phyloP scores from a whole-genome alignment of 257 asterid genomes.

The Cinchona pubescens region DNA sequence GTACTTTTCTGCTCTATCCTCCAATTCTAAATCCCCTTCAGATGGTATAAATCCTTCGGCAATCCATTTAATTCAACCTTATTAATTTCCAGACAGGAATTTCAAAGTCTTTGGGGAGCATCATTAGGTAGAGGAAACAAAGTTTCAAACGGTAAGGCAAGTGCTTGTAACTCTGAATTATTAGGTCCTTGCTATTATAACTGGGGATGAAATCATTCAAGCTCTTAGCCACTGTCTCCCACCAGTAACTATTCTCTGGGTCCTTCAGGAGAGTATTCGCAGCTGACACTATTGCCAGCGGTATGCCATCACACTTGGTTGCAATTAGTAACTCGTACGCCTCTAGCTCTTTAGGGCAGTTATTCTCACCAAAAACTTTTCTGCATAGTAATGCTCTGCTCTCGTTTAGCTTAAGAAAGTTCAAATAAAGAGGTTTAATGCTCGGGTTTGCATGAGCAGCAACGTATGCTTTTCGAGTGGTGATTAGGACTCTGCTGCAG shows the following conservation, averaged over 20 bases:
- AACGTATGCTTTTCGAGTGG: constrained; percentile 9
- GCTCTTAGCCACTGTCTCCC: constrained; percentile 23
- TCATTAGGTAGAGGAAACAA: neutral
- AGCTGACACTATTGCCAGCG: constrained; percentile 25
- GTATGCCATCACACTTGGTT: constrained; percentile 21
- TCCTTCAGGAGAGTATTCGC: no score
- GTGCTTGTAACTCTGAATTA: neutral
- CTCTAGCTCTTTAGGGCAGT: constrained; percentile 7
- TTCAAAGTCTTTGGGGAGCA: neutral
- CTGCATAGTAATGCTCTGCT: constrained; percentile 15
- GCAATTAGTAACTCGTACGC: neutral
- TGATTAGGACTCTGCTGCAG: constrained; percentile 8
- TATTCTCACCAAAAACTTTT: constrained; percentile 13
- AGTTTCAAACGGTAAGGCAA: neutral
- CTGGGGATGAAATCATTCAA: neutral
- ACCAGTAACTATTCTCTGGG: constrained; percentile 16
- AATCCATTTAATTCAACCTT: no score
- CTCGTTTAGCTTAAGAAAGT: neutral
- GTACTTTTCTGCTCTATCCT: constrained; percentile 20
- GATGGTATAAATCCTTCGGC: no score
- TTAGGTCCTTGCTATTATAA: neutral
- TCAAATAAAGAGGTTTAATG: neutral
- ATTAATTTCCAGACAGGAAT: neutral
- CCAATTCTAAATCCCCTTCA: neutral
- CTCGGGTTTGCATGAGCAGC: neutral